Conservation (phyloP, 1,284 basidiomycete species). For the Mycocalia duriaeana region DNA sequence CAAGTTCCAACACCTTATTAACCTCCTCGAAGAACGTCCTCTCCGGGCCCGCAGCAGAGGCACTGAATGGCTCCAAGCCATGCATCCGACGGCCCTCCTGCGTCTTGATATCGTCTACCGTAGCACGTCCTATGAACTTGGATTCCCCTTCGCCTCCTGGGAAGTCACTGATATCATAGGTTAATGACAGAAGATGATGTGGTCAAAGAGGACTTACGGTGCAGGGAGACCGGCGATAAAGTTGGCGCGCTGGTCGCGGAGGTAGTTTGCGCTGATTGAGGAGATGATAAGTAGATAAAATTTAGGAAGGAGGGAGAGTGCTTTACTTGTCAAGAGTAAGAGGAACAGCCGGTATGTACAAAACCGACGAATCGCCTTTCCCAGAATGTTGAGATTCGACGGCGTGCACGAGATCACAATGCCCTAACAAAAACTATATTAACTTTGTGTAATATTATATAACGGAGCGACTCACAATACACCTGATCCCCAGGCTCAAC, state of each 20-base stretch:
- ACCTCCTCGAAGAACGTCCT: slow-evolving; percentile 12
- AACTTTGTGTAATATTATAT: not conserved
- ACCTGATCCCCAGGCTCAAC: slow-evolving; percentile 74
- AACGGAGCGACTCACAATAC: slow-evolving; percentile 44
- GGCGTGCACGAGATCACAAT: slow-evolving; percentile 66
- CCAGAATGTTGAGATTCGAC: slow-evolving; percentile 66
- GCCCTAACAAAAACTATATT: slow-evolving; percentile 33
- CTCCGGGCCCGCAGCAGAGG: slow-evolving; percentile 2
- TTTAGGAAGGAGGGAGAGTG: not conserved
- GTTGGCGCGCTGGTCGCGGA: slow-evolving; percentile 51
- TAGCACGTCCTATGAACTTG: slow-evolving; percentile 45
- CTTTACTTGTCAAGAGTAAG: slow-evolving; percentile 60
- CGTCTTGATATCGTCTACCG: slow-evolving; percentile 35
- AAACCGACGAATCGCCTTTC: slow-evolving; percentile 60
- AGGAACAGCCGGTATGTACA: slow-evolving; percentile 79
- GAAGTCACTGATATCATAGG: slow-evolving; percentile 49
- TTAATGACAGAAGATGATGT: not conserved
- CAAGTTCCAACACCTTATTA: slow-evolving; percentile 10
- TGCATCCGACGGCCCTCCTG: slow-evolving; percentile 24
- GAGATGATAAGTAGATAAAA: not conserved
- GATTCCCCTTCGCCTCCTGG: slow-evolving; percentile 72
- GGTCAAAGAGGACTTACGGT: slow-evolving; percentile 36
- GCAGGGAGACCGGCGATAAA: slow-evolving; percentile 57
- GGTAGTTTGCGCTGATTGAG: slow-evolving; percentile 56
- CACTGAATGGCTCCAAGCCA: slow-evolving; percentile 17